phyloP scores from a whole-genome alignment of 1,139 yeast species.

The Saccharomyces uvarum region DNA sequence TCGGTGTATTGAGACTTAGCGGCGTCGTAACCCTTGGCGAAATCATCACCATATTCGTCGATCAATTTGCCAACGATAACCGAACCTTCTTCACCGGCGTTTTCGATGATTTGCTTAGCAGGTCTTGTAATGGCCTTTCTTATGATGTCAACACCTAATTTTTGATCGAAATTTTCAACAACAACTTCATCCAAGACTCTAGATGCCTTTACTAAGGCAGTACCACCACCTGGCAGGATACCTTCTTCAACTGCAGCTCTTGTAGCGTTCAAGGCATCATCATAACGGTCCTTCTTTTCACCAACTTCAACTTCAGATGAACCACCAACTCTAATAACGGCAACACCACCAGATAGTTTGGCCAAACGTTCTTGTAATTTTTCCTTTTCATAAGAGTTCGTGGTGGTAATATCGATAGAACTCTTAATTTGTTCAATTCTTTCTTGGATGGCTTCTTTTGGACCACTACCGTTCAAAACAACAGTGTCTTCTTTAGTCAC shows the following conservation, averaged over 20 bases:
- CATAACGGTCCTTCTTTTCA: constrained; percentile 99
- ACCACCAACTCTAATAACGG: constrained; percentile 97
- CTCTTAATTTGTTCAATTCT: constrained; percentile 96
- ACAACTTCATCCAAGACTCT: constrained; percentile 68
- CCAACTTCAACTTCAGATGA: constrained; percentile 97
- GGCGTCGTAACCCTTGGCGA: constrained; percentile 90
- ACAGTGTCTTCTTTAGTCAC: constrained; percentile 97
- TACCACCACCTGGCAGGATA: constrained; percentile 99
- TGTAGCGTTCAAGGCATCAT: constrained; percentile 97
- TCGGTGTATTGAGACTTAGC: constrained; percentile 91
- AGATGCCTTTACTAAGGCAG: constrained; percentile 94
- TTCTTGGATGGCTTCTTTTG: constrained; percentile 76
- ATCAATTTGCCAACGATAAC: constrained; percentile 91
- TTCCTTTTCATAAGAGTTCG: constrained; percentile 94
- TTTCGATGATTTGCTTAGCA: constrained; percentile 93
- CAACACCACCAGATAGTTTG: constrained; percentile 98
- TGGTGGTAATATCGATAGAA: constrained; percentile 63
- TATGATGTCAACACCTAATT: constrained; percentile 93
- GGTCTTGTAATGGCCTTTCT: constrained; percentile 95
- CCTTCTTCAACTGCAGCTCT: constrained; percentile 99
- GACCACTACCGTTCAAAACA: constrained; percentile 89
- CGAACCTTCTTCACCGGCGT: constrained; percentile 98
- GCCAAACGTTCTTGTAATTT: constrained; percentile 98
- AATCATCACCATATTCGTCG: constrained; percentile 75
- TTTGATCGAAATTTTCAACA: constrained; percentile 93